These are phyloP conservation scores for Rhodosporidiobolus sp. DNA, from an alignment of 768 basidiomycete genomes.

Conservation along the genomic window DNA sequence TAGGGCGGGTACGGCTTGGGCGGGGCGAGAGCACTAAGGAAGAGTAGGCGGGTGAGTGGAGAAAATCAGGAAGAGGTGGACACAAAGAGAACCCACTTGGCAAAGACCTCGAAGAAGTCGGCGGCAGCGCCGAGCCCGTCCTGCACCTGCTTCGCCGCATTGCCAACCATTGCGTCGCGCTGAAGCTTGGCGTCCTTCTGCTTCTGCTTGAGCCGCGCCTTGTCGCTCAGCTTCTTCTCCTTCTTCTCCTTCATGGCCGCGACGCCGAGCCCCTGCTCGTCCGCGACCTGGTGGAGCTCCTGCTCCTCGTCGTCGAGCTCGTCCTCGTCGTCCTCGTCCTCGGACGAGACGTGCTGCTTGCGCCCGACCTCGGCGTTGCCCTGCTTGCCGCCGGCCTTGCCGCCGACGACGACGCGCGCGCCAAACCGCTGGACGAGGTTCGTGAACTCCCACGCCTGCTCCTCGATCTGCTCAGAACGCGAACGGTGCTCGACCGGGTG, in stretches of 20 bases:
- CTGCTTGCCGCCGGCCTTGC: constrained; percentile 42
- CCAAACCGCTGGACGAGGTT: constrained; percentile 40
- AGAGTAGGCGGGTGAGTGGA: not conserved
- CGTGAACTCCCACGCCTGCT: constrained; percentile 52
- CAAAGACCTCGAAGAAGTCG: constrained; percentile 48
- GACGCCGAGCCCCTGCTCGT: constrained; percentile 25
- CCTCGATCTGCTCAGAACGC: constrained; percentile 51
- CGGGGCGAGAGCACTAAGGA: constrained; percentile 47
- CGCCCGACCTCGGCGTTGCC: constrained; percentile 45
- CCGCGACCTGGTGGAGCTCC: constrained; percentile 21
- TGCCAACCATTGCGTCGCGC: constrained; percentile 49
- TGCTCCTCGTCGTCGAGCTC: constrained; percentile 24
- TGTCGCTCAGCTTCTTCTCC: constrained; percentile 46
- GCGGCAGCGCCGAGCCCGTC: constrained; percentile 49
- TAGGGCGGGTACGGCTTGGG: constrained; percentile 48
- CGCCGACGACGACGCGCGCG: constrained; percentile 46
- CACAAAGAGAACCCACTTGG: constrained; percentile 45
- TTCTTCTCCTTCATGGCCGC: constrained; percentile 42
- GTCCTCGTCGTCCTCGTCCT: constrained; percentile 38
- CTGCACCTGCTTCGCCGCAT: constrained; percentile 49
- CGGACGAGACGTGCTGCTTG: constrained; percentile 21
- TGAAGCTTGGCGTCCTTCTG: constrained; percentile 46
- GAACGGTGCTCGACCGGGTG: constrained; percentile 48
- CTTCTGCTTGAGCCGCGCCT: constrained; percentile 35
- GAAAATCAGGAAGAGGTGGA: not conserved